These are phyloP conservation scores for Graphiopsis chlorocephala DNA, from an alignment of 2,329 filamentous ascomycete genomes.

Conservation along the genomic window DNA sequence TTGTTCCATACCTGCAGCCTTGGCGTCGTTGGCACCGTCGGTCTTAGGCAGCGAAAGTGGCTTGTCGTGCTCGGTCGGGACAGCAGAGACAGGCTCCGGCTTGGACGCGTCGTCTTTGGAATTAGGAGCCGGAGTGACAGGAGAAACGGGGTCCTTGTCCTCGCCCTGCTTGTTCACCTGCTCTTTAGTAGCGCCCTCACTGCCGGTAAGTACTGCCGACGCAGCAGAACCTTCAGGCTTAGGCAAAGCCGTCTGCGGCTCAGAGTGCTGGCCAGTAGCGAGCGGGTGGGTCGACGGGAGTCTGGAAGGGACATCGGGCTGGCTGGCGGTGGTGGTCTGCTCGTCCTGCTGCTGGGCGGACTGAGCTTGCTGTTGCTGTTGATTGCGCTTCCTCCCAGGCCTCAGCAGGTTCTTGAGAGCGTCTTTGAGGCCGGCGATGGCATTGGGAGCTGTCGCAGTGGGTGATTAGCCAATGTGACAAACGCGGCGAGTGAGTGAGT, in stretches of 20 bases:
- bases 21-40: slow-evolving; percentile 15
- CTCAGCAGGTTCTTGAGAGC: slow-evolving; percentile 30
- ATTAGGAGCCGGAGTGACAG: background rate
- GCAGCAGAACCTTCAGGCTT: background rate
- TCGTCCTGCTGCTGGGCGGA: slow-evolving; percentile 15
- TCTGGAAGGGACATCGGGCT: background rate
- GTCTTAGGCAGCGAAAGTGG: slow-evolving; percentile 9
- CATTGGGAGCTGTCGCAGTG: slow-evolving; percentile 25
- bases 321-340: background rate
- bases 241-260: slow-evolving; percentile 7
- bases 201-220: background rate
- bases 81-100: slow-evolving; percentile 11
- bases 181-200: background rate
- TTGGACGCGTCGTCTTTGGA: background rate
- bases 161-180: background rate
- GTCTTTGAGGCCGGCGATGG: slow-evolving; percentile 26
- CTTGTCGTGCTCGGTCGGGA: slow-evolving; percentile 14
- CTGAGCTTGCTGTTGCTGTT: slow-evolving; percentile 8
- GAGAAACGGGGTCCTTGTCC: background rate
- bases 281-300: slow-evolving; percentile 18
- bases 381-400: slow-evolving; percentile 20
- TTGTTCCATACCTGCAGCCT: background rate
- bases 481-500: background rate
- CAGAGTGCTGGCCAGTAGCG: slow-evolving; percentile 13
- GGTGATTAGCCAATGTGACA: slow-evolving; percentile 8